Evolutionary conservation across 495 filamentous ascomycete genomes (phyloP).

Genomic region (Aspergillus homomorphus): DNA sequence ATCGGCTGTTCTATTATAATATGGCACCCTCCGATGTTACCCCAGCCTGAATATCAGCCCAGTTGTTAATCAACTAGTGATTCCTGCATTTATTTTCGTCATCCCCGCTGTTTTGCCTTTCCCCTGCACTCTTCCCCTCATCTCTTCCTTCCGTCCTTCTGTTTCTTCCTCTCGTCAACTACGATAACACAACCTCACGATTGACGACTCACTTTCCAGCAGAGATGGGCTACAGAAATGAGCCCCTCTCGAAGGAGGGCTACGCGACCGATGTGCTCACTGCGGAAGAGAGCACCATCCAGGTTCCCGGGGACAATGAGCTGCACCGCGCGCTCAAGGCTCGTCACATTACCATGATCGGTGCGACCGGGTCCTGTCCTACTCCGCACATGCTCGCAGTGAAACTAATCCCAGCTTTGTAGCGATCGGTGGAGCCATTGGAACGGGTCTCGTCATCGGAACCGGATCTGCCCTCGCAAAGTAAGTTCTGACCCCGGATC

Average conservation of each 20-base stretch:
- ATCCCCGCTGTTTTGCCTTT: background rate
- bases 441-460: constrained; percentile 67
- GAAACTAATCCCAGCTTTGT: background rate
- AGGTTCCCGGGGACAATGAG: constrained; percentile 28
- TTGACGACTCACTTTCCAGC: background rate
- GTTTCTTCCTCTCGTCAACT: too few species aligned
- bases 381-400: background rate
- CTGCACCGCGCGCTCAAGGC: constrained; percentile 71
- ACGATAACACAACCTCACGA: background rate
- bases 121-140: background rate
- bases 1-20: background rate
- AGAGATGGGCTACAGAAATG: background rate
- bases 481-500: constrained; percentile 21
- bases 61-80: background rate
- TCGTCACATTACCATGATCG: constrained; percentile 82
- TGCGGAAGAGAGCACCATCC: constrained; percentile 27
- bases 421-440: constrained; percentile 86
- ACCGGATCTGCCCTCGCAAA: constrained; percentile 64
- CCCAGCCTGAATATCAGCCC: background rate
- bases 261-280: background rate
- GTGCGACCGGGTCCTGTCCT: constrained; percentile 16
- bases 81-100: background rate
- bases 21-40: background rate
- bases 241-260: background rate
- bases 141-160: background rate